A percentile compares a stretch with the other conserved stretches of the same genome.
Evolutionary conservation across 139 green algal genomes (phyloP).

Genomic region (Volvox reticuliferus): DNA sequence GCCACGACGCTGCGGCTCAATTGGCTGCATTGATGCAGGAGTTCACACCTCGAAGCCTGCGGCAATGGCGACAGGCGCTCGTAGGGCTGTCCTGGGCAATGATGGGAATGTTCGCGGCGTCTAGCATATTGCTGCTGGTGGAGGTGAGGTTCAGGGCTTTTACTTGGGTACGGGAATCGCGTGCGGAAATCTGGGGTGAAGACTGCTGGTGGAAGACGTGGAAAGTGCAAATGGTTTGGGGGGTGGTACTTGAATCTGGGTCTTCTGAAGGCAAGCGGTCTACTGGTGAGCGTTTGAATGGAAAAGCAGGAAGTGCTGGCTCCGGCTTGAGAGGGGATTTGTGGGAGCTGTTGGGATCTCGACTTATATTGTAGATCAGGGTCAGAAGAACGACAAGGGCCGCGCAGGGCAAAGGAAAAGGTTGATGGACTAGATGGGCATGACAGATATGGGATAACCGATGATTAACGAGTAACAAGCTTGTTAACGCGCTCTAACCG

Average conservation of each 20-base stretch:
- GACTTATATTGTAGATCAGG: neutral
- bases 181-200: neutral
- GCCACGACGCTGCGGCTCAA: neutral
- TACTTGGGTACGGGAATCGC: too few species aligned
- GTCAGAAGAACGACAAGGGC: neutral
- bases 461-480: neutral
- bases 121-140: slow-evolving; percentile 7
- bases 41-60: neutral
- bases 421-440: neutral
- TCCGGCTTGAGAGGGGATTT: neutral
- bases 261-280: too few species aligned
- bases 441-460: too few species aligned
- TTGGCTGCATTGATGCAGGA: neutral
- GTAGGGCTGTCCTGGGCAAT: slow-evolving; percentile 9
- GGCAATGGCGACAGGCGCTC: slow-evolving; percentile 21
- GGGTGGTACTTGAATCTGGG: neutral
- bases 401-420: neutral
- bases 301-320: too few species aligned
- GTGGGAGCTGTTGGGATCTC: neutral
- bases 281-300: neutral
- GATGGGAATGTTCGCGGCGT: slow-evolving; percentile 25
- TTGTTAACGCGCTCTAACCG: neutral
- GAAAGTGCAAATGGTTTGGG: neutral
- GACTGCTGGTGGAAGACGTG: neutral
- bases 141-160: slow-evolving; percentile 6